Conservation (phyloP, 805 yeast species). For the Candida railenensis region DNA sequence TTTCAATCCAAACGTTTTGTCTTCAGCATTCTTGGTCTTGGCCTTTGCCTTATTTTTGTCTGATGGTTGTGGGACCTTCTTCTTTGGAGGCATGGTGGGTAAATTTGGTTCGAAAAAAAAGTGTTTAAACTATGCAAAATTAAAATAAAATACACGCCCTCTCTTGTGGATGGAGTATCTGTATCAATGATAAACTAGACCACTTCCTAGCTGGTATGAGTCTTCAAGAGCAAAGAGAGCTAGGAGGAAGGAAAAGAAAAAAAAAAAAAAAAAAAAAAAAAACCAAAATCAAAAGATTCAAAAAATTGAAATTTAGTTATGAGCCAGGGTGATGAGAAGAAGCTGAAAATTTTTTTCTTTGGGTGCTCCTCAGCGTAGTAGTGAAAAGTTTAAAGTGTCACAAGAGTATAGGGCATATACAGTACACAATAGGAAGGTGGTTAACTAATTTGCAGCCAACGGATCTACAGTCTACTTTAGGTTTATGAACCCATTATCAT, state of each 20-base stretch:
- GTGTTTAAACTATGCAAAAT: background rate
- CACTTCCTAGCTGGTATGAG: background rate
- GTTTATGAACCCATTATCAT: no score
- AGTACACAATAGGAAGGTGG: background rate
- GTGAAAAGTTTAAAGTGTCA: background rate
- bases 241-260: background rate
- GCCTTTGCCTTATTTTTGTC: constrained; percentile 68
- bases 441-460: background rate
- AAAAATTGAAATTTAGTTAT: background rate
- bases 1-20: constrained; percentile 93
- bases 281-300: background rate
- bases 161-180: background rate
- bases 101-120: constrained; percentile 7
- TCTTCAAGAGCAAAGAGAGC: background rate
- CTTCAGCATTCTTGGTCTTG: constrained; percentile 63
- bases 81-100: constrained; percentile 77
- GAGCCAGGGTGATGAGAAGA: background rate
- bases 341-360: background rate
- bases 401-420: no score
- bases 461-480: no score
- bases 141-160: background rate
- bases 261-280: background rate
- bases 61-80: constrained; percentile 50
- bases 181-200: background rate
- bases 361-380: no score